Base-by-base conservation (phyloP, 2,329 filamentous ascomycete species). In the Rhexocercosporidium sp. region DNA sequence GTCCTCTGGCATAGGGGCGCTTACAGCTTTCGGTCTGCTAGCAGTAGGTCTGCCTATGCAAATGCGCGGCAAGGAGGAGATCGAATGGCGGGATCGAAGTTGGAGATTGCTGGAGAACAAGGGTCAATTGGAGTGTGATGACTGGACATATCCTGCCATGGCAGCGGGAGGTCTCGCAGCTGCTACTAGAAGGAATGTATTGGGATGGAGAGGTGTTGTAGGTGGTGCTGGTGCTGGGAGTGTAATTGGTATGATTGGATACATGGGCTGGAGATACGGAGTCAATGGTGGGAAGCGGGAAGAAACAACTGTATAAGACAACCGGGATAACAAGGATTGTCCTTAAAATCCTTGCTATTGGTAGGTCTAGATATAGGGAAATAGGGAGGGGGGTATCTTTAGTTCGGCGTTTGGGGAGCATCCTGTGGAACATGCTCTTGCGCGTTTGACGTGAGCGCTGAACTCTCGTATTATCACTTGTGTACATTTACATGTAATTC, bases 81-180 rank as follows among this genome's bases (percentile, higher is more conserved):
- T 91, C 37, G 88, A 91, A 76, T 91, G 88, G 88, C 78, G 84
- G 73, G 88, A 91, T 74, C 81, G 89, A 20, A 83, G 83, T 65
- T 91, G 88, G 87, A 79, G 88, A 34, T 74, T 91, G 59, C 71
- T 88, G 51, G 85, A 85, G 77, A 90, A 86, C 69, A 75, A 78
- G 47, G 83, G 85, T 0, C 88, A 91, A 79, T 73, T 85, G 0
- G 81, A 85, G 71, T 82, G 81, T 59, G 88, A 90, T 74, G 85
- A 86, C 72, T 88, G 82, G 81, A 84, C 82, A 22, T 79, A 83
- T 20, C 79, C 75, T 0, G 84, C 82, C 0, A 82, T 82, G 70
- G 78, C 73, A 0, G 73, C 74, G 1, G 71, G 81, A 66, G 75
- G 78, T 44, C 74, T 78, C 8, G 79, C 73, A 2, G 78, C 72